Percentiles rank a stretch among this genome's conserved stretches.
Conservation (phyloP, 192 early-diverging fungal genomes). For the Chytriomyces hyalinus region DNA sequence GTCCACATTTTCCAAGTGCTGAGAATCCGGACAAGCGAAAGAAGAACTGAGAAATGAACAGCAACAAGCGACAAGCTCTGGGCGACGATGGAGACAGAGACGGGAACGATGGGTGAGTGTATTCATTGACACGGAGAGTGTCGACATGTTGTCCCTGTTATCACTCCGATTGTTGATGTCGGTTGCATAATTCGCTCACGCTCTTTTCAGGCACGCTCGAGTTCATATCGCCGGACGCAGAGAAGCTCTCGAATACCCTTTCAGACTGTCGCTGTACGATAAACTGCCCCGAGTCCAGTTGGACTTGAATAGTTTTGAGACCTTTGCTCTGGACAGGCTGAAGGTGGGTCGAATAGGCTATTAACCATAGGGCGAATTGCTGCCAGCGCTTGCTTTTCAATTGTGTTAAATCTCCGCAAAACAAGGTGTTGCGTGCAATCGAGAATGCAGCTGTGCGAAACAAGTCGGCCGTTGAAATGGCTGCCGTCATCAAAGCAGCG, state of each 20-base stretch:
- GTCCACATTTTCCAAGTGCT: too few species aligned
- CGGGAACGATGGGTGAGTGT: too few species aligned
- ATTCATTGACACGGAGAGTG: too few species aligned
- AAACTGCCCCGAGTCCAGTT: conserved; percentile 68
- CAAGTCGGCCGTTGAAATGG: conserved; percentile 29
- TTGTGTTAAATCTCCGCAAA: neutral
- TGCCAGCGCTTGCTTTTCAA: neutral
- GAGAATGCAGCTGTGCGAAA: conserved; percentile 80
- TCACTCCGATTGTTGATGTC: too few species aligned
- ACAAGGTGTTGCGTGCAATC: conserved; percentile 75
- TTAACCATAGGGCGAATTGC: neutral
- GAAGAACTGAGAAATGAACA: too few species aligned
- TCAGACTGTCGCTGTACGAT: conserved; percentile 72
- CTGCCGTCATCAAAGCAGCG: conserved; percentile 20
- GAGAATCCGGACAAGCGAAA: too few species aligned
- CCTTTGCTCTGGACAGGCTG: conserved; percentile 74
- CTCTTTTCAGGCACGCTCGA: too few species aligned
- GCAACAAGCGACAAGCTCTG: too few species aligned
- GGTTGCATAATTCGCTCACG: too few species aligned
- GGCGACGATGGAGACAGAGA: too few species aligned
- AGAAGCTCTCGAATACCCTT: conserved; percentile 42
- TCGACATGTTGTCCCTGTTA: too few species aligned
- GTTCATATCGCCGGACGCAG: too few species aligned
- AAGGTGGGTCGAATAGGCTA: neutral
- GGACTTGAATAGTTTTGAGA: conserved; percentile 76